Evolutionary conservation across 1,284 basidiomycete species (phyloP), one percentile per base, ranked within the genome.

Genomic region (Malassezia japonica): DNA sequence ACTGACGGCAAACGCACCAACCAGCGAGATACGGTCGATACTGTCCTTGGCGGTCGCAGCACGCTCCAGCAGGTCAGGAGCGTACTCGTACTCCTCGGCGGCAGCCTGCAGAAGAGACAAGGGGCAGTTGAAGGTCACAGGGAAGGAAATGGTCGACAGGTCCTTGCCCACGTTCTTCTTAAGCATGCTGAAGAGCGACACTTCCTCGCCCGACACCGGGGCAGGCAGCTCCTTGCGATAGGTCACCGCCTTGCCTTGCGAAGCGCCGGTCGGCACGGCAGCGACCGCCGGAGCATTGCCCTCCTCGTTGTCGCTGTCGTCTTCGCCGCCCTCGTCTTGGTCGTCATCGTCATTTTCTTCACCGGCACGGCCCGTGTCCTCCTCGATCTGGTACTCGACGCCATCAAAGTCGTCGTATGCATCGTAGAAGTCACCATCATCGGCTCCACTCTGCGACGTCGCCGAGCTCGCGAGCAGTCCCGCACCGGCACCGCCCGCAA

Each of bases 161-260:
- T 73, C 71, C 46, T 73, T 72, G 28, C 70, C 70, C 41, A 94
- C 84, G 66, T 89, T 92, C 76, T 90, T 92, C 76, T 88, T 88
- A 46, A 94, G 75, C 51, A 92, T 82, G 1, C 83, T 76, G 64
- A 92, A 87, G 35, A 94, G 75, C 60, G 85, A 88, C 4, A 87
- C 85, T 75, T 94, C 89, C 52, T 91, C 86, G 1, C 81, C 83
- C 6, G 75, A 74, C 0, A 76, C 73, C 4, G 74, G 74, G 15
- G 74, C 71, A 15, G 83, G 88, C 34, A 94, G 76, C 42, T 76
- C 76, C 2, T 76, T 52, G 45, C 72, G 60, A 61, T 69, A 61
- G 37, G 64, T 51, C 10, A 67, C 56, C 12, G 44, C 23, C 28
- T 55, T 46, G 13, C 15, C 25, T 4, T 8, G 20, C n/a, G n/a